phyloP scores from a whole-genome alignment of 805 yeast genomes.

The Wickerhamiella cacticola region DNA sequence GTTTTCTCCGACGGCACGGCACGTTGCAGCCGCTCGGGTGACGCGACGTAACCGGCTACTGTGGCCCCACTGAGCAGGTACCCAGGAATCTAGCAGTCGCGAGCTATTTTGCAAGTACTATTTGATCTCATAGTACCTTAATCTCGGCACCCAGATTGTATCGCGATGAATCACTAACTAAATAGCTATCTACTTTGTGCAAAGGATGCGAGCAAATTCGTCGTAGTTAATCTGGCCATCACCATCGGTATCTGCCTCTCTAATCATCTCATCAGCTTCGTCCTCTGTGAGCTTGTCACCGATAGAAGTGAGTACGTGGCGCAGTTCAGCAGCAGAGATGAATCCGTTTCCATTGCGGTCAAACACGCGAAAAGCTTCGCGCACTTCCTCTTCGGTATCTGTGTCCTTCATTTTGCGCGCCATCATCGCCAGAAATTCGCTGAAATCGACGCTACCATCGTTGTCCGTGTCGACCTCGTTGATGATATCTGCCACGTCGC shows the following conservation, averaged over 20 bases:
- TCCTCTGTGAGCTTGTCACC: constrained; percentile 95
- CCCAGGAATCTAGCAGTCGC: too few relatives aligned
- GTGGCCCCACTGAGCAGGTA: too few relatives aligned
- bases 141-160: background rate
- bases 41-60: too few relatives aligned
- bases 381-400: constrained; percentile 91
- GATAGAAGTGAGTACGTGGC: constrained; percentile 92
- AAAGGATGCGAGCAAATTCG: constrained; percentile 82
- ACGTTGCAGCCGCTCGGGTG: too few relatives aligned
- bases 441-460: constrained; percentile 77
- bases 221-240: constrained; percentile 96
- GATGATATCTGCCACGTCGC: constrained; percentile 91
- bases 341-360: constrained; percentile 91
- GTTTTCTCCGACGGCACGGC: too few relatives aligned
- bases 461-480: constrained; percentile 95
- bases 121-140: too few relatives aligned
- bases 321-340: constrained; percentile 90
- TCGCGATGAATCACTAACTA: background rate
- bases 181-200: constrained; percentile 16
- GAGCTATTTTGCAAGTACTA: too few relatives aligned
- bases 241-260: constrained; percentile 81
- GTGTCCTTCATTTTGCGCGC: constrained; percentile 91
- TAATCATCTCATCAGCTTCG: constrained; percentile 94
- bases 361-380: constrained; percentile 96
- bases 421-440: constrained; percentile 77